These are phyloP conservation scores for Edaphochlamys debaryana DNA, from an alignment of 139 green algal genomes.

Conservation along the genomic window DNA sequence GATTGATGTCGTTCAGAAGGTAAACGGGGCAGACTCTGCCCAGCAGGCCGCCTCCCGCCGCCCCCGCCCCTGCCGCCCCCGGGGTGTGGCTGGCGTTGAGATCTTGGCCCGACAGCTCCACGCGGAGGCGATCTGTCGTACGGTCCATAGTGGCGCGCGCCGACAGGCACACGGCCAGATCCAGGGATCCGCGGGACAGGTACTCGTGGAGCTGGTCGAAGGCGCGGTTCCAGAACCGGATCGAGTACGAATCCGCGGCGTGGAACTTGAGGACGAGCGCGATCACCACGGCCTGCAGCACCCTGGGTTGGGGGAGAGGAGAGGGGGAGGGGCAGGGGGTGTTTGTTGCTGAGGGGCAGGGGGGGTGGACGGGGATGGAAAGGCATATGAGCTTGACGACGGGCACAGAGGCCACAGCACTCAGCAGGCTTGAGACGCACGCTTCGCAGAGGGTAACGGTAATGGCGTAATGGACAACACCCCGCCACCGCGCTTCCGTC, in stretches of 20 bases:
- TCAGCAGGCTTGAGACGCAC: too few species aligned
- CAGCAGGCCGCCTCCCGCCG: background rate
- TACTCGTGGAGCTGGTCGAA: constrained; percentile 54
- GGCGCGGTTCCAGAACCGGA: constrained; percentile 37
- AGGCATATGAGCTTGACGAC: too few species aligned
- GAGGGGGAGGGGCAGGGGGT: too few species aligned
- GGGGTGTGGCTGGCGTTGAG: background rate
- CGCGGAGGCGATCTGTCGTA: background rate
- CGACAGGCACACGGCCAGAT: constrained; percentile 67
- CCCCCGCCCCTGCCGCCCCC: background rate
- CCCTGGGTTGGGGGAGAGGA: constrained; percentile 31
- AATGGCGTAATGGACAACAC: too few species aligned
- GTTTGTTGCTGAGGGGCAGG: too few species aligned
- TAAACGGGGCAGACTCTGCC: constrained; percentile 33
- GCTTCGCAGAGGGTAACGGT: too few species aligned
- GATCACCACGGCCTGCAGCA: constrained; percentile 68
- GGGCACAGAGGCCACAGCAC: too few species aligned
- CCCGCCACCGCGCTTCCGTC: too few species aligned
- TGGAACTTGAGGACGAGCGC: constrained; percentile 65
- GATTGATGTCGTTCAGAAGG: constrained; percentile 57
- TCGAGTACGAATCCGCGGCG: constrained; percentile 37
- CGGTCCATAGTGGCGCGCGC: constrained; percentile 26
- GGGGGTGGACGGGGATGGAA: too few species aligned
- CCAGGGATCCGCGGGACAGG: constrained; percentile 66
- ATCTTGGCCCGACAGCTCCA: constrained; percentile 39